A percentile compares a stretch with the other conserved stretches of the same genome.
Evolutionary conservation across 331 rosid genomes (phyloP).

Genomic region (Malus hybrid): DNA sequence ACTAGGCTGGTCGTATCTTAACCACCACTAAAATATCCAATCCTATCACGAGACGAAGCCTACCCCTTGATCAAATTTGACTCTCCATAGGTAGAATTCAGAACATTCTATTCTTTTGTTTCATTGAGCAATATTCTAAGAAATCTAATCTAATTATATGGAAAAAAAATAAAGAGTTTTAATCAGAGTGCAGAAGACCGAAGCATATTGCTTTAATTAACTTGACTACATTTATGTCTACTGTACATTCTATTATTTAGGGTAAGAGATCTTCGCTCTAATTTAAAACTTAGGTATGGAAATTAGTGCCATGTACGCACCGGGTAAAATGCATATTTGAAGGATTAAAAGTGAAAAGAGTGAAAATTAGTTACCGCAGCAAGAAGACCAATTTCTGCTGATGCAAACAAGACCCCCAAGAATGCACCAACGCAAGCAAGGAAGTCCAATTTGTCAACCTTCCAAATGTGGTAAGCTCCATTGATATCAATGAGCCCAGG

Average conservation of each 20-base stretch:
- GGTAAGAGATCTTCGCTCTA: too few species aligned
- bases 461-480: conserved; percentile 35
- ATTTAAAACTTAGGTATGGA: too few species aligned
- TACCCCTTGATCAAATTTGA: neutral
- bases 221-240: too few species aligned
- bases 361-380: conserved; percentile 21
- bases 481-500: conserved; percentile 40
- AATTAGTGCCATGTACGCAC: too few species aligned
- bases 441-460: conserved; percentile 40
- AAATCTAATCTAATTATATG: too few species aligned
- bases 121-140: too few species aligned
- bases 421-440: conserved; percentile 43
- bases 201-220: too few species aligned
- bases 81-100: too few species aligned
- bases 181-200: too few species aligned
- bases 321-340: neutral
- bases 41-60: neutral
- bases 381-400: conserved; percentile 40
- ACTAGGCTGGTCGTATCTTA: neutral
- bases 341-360: neutral
- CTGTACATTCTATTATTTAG: too few species aligned
- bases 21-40: neutral
- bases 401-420: conserved; percentile 37
- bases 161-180: too few species aligned
- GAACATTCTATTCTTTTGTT: too few species aligned